Percentiles rank a stretch among this genome's conserved stretches.
These are phyloP conservation scores for Wallemia ichthyophaga DNA, from an alignment of 1,284 basidiomycete species.

Conservation along the genomic window DNA sequence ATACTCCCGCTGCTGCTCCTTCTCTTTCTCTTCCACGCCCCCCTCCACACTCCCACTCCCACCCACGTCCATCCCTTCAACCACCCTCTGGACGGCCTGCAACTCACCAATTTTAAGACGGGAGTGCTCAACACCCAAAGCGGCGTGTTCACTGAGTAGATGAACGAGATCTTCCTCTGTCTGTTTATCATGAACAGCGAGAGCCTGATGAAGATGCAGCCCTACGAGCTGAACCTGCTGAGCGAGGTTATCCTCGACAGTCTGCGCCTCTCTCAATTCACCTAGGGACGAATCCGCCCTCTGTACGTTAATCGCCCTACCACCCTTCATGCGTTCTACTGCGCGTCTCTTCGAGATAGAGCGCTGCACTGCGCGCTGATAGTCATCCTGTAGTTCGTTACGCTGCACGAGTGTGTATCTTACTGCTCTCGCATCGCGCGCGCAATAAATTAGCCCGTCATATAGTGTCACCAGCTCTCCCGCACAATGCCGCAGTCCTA, in stretches of 20 bases:
- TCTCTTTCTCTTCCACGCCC: no score
- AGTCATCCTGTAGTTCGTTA: constrained; percentile 63
- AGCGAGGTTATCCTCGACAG: no score
- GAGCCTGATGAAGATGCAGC: neutral
- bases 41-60: no score
- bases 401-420: constrained; percentile 56
- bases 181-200: no score
- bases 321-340: constrained; percentile 67
- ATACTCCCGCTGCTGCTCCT: neutral
- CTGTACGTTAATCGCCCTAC: constrained; percentile 50
- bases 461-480: neutral
- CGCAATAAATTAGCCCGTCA: neutral
- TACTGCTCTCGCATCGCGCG: neutral
- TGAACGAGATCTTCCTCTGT: no score
- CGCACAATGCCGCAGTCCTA: neutral
- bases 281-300: constrained; percentile 74
- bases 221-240: no score
- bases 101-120: no score
- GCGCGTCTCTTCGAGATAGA: constrained; percentile 67
- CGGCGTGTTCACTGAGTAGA: no score
- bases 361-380: constrained; percentile 60
- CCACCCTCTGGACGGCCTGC: no score
- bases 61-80: no score
- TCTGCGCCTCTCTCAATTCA: constrained; percentile 78
- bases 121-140: no score